A percentile compares a stretch with the other conserved stretches of the same genome.
These are phyloP conservation scores for Hibiscus mutabilis DNA, from an alignment of 345 rosid species.

Conservation along the genomic window DNA sequence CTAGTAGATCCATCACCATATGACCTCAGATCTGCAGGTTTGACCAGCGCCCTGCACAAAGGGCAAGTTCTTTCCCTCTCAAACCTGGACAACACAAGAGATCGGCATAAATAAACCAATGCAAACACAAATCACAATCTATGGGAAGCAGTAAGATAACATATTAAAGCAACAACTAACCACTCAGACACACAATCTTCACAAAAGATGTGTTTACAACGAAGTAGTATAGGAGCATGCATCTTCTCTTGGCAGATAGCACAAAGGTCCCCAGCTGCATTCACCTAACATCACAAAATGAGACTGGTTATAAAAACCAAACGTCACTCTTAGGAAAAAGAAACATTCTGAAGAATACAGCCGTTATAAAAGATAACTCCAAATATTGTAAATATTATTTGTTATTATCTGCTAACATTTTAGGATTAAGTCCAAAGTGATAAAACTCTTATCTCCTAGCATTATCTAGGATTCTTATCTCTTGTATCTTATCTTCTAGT, in stretches of 20 bases:
- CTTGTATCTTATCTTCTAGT: no score
- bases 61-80: conserved; percentile 99
- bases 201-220: conserved; percentile 94
- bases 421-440: no score
- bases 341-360: no score
- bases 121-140: background rate
- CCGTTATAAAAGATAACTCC: no score
- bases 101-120: background rate
- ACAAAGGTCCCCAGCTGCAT: conserved; percentile 87
- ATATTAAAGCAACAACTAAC: conserved; percentile 33
- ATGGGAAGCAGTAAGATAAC: background rate
- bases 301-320: background rate
- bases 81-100: conserved; percentile 52
- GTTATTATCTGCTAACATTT: no score
- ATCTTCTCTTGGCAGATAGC: conserved; percentile 99
- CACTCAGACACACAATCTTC: conserved; percentile 99
- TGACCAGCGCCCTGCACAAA: conserved; percentile 91
- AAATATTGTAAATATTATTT: no score
- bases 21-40: conserved; percentile 87
- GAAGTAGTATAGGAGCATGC: conserved; percentile 94
- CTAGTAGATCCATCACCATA: conserved; percentile 96
- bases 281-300: conserved; percentile 45
- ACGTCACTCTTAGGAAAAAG: background rate
- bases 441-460: no score
- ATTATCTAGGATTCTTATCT: no score